A percentile compares a stretch with the other conserved stretches of the same genome.
These are phyloP conservation scores for Colletotrichum sansevieriae DNA, from an alignment of 2,329 filamentous ascomycete species.

Conservation along the genomic window DNA sequence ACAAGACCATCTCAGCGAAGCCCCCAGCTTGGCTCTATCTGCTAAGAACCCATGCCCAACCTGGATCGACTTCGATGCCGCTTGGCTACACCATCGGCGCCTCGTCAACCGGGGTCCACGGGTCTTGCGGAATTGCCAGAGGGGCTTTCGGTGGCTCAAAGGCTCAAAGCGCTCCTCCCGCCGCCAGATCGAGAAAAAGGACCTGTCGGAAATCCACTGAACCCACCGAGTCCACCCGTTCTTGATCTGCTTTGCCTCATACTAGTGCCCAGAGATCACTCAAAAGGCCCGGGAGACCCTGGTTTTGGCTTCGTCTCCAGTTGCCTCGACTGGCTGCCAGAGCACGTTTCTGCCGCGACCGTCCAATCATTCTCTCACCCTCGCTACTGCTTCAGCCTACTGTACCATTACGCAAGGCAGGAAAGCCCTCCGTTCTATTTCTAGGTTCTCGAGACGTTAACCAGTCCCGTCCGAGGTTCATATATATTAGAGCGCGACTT, in stretches of 20 bases:
- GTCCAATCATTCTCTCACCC: slow-evolving; percentile 35
- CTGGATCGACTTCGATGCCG: slow-evolving; percentile 6
- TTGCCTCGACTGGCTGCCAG: slow-evolving; percentile 9
- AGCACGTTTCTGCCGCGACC: slow-evolving; percentile 23
- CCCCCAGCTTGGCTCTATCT: slow-evolving; percentile 10
- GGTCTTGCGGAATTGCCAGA: slow-evolving; percentile 35
- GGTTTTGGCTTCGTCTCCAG: slow-evolving; percentile 4
- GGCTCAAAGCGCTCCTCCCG: slow-evolving; percentile 19
- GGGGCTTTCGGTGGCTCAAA: slow-evolving; percentile 29
- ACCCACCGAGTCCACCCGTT: slow-evolving; percentile 30
- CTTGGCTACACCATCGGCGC: slow-evolving; percentile 35
- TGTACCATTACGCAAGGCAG: background rate
- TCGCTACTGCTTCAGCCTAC: slow-evolving; percentile 35
- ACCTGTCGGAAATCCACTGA: slow-evolving; percentile 22
- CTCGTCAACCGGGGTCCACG: slow-evolving; percentile 30
- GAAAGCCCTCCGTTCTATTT: slow-evolving; percentile 22
- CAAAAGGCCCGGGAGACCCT: slow-evolving; percentile 37
- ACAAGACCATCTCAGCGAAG: slow-evolving; percentile 21
- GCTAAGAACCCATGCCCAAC: background rate
- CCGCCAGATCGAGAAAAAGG: slow-evolving; percentile 31
- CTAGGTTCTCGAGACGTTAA: slow-evolving; percentile 35
- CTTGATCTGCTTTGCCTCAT: slow-evolving; percentile 32
- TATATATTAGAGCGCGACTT: slow-evolving; percentile 37
- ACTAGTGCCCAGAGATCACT: slow-evolving; percentile 25
- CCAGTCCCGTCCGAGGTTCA: slow-evolving; percentile 40